Conservation (phyloP, 192 early-diverging fungal species). For the Backusella westeae region DNA sequence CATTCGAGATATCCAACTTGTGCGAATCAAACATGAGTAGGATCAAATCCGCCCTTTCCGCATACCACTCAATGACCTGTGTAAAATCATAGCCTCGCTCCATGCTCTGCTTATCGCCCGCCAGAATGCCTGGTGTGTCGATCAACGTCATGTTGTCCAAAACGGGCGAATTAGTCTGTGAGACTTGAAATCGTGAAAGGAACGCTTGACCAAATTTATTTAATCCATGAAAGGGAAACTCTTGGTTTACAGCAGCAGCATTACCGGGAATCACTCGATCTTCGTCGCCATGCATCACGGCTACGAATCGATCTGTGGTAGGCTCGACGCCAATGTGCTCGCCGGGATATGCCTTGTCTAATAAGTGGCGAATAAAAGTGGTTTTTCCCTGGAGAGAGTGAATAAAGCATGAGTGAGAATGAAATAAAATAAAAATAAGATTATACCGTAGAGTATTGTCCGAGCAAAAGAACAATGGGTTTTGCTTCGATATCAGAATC, state of each 20-base stretch:
- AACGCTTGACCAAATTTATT: conserved; percentile 77
- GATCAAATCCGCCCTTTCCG: conserved; percentile 78
- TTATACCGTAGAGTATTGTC: conserved; percentile 73
- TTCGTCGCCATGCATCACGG: conserved; percentile 71
- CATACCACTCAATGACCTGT: conserved; percentile 80
- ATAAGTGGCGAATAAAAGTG: conserved; percentile 73
- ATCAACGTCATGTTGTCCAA: conserved; percentile 78
- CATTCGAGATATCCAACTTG: conserved; percentile 84
- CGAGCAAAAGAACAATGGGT: conserved; percentile 80
- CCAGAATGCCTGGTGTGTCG: conserved; percentile 83
- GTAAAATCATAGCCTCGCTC: conserved; percentile 79
- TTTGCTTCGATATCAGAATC: conserved; percentile 79
- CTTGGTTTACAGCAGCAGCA: conserved; percentile 73
- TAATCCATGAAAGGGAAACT: conserved; percentile 71
- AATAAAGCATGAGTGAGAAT: no score
- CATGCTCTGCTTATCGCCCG: conserved; percentile 73
- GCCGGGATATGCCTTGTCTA: conserved; percentile 75
- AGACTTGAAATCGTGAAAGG: conserved; percentile 77
- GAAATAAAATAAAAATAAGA: no score
- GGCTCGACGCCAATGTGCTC: conserved; percentile 81
- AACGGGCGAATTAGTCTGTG: conserved; percentile 69
- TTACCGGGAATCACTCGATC: conserved; percentile 81
- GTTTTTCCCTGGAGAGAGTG: conserved; percentile 60
- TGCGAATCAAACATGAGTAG: conserved; percentile 81
- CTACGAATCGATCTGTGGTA: conserved; percentile 81